Percentiles rank a stretch among this genome's conserved stretches.
phyloP scores from a whole-genome alignment of 208 protist genomes.

The Wallacemonas sp. region DNA sequence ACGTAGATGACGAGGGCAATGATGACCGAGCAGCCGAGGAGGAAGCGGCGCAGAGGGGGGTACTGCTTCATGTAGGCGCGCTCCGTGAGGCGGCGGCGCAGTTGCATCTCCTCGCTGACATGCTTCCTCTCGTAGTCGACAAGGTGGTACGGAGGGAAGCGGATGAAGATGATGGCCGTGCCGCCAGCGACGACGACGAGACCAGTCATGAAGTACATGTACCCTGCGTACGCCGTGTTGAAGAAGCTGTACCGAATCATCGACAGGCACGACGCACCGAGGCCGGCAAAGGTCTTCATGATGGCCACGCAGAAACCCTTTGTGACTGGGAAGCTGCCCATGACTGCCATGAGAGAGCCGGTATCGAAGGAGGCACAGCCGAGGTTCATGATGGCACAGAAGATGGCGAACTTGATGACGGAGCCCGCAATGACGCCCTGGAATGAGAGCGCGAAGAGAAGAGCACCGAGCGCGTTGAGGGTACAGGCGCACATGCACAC shows the following conservation, averaged over 20 bases:
- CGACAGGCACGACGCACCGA: constrained; percentile 46
- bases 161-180: constrained; percentile 33
- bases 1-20: constrained; percentile 42
- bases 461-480: constrained; percentile 32
- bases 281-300: constrained; percentile 57
- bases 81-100: constrained; percentile 51
- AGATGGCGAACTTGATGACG: constrained; percentile 42
- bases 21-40: constrained; percentile 43
- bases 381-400: constrained; percentile 58
- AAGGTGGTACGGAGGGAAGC: constrained; percentile 55
- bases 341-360: constrained; percentile 63
- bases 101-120: constrained; percentile 24
- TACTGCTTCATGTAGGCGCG: constrained; percentile 59
- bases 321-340: constrained; percentile 53
- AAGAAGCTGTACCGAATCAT: constrained; percentile 56
- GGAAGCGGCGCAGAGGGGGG: constrained; percentile 46
- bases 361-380: constrained; percentile 57
- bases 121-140: constrained; percentile 30
- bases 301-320: constrained; percentile 49
- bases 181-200: constrained; percentile 32
- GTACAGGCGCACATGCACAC: constrained; percentile 30
- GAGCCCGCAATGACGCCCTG: constrained; percentile 34
- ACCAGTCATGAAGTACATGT: constrained; percentile 55
- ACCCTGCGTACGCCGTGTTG: constrained; percentile 36
- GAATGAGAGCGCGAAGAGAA: constrained; percentile 63